phyloP scores from a whole-genome alignment of 768 basidiomycete species.

The Trametes gibbosa region DNA sequence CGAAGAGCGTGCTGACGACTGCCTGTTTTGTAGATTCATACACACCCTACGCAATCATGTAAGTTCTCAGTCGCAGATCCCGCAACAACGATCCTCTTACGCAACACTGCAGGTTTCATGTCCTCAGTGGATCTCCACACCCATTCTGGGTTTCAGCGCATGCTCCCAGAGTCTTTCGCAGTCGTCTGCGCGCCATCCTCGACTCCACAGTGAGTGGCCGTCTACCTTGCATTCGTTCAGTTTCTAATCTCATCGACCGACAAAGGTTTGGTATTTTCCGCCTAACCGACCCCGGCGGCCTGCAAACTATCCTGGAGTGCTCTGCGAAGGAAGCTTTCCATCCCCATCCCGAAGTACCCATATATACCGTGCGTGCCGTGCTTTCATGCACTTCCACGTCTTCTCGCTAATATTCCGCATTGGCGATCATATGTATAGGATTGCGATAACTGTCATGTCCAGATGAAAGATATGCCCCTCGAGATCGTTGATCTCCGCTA shows the following conservation, averaged over 20 bases:
- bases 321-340: conserved; percentile 76
- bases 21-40: conserved; percentile 68
- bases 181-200: conserved; percentile 87
- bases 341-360: conserved; percentile 78
- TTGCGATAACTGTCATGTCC: conserved; percentile 82
- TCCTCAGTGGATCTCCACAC: conserved; percentile 93
- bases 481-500: conserved; percentile 83
- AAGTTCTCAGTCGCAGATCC: conserved; percentile 27
- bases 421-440: conserved; percentile 51
- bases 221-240: neutral
- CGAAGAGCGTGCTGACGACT: neutral
- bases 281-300: conserved; percentile 82
- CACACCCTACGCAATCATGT: conserved; percentile 89
- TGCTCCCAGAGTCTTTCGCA: conserved; percentile 90
- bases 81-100: conserved; percentile 4
- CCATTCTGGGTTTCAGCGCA: conserved; percentile 83
- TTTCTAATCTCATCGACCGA: neutral
- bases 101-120: conserved; percentile 67
- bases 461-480: conserved; percentile 66
- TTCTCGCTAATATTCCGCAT: neutral
- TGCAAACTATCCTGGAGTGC: conserved; percentile 70
- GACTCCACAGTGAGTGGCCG: conserved; percentile 59
- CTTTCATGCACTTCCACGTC: neutral
- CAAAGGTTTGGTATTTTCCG: conserved; percentile 84
- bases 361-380: conserved; percentile 69